These are phyloP conservation scores for Mycena vulgaris DNA, from an alignment of 768 basidiomycete species.

Conservation along the genomic window DNA sequence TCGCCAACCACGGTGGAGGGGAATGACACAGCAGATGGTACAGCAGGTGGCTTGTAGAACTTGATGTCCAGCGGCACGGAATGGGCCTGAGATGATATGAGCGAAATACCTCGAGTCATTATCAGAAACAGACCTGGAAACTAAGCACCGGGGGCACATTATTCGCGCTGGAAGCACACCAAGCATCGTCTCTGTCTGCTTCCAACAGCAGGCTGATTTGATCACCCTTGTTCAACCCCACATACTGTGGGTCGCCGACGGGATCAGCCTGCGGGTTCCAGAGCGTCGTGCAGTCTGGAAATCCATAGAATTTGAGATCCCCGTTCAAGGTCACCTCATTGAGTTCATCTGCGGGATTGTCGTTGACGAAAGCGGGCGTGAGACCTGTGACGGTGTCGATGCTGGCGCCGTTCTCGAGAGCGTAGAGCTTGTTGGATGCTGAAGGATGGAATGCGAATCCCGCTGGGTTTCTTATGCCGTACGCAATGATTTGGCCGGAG, in stretches of 20 bases:
- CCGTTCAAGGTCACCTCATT: constrained; percentile 45
- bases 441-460: constrained; percentile 55
- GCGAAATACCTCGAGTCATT: background rate
- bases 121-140: constrained; percentile 53
- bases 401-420: constrained; percentile 62
- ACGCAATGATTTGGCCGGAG: constrained; percentile 55
- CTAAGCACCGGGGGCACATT: constrained; percentile 56
- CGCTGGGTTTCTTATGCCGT: constrained; percentile 62
- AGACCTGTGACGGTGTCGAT: constrained; percentile 58
- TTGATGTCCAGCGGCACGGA: constrained; percentile 65
- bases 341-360: constrained; percentile 62
- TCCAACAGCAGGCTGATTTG: constrained; percentile 59
- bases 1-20: constrained; percentile 49
- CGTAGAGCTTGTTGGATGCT: constrained; percentile 44
- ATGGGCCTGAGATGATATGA: constrained; percentile 54
- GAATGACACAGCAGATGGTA: constrained; percentile 39
- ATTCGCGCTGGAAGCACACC: constrained; percentile 51
- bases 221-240: constrained; percentile 47
- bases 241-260: constrained; percentile 56
- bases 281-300: constrained; percentile 61
- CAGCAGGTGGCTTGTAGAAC: constrained; percentile 46
- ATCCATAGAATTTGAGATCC: constrained; percentile 52
- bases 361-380: constrained; percentile 58
- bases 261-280: constrained; percentile 62
- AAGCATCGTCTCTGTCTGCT: constrained; percentile 48